Base-by-base conservation (phyloP, 495 filamentous ascomycete species). In the Penicillium maclennaniae region DNA sequence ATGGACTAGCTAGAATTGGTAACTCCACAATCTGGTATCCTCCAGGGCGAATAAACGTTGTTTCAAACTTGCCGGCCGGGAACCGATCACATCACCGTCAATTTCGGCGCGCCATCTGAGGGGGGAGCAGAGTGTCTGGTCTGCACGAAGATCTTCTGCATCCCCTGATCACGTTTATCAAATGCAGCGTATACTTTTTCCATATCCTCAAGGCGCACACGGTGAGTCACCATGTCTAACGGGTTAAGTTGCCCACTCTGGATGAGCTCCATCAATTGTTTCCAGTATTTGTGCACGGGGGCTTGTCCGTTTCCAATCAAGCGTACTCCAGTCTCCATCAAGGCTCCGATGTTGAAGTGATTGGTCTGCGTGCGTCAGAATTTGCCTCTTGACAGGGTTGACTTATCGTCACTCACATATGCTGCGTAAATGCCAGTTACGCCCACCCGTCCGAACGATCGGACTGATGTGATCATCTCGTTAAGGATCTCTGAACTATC, bases 401-500 rank as follows among this genome's bases (percentile, higher is more conserved):
- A 12, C 10, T 1, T 23, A 23, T 2, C 5, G 31, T 34, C 4
- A 77, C 86, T 71, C 66, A 91, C 86, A 69, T 83, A 92, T 45
- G 87, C 89, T 40, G 87, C 87, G 66, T 92, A 92, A 43, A 92
- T 82, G 34, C 87, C 90, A 0, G 88, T 95, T 47, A 96, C 74
- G 16, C 89, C 88, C 48, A 82, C 81, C 0, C 85, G 77, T 12
- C 92, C 89, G 65, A 83, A 95, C 45, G 83, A 87, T 38, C 85
- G 76, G 9, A 92, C 87, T 12, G 84, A 78, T 37, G 83, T 84
- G 38, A 96, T 81, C 83, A 91, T 89, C 72, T 96, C 89, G 61
- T 96, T 96, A 51, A 95, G 39, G 43, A 93, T 84, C 71, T 96
- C 91, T 41, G 83, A 86, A 4, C 87, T 89, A 66, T 95, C 91